These are phyloP conservation scores for Pythium sp. DNA, from an alignment of 352 stramenopile genomes.

Conservation along the genomic window DNA sequence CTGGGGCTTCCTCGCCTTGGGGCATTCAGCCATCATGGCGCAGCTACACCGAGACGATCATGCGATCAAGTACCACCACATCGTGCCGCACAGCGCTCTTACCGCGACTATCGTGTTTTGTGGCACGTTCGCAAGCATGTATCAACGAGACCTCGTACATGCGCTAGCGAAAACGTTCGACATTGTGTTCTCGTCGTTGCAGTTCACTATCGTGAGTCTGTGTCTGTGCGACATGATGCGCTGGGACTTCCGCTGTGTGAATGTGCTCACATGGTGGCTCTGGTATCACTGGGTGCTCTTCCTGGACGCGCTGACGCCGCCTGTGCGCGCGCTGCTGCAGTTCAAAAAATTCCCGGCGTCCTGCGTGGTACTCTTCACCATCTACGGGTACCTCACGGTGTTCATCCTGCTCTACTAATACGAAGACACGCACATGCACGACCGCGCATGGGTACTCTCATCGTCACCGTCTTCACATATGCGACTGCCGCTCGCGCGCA, in stretches of 20 bases:
- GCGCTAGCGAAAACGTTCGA: slow-evolving; percentile 24
- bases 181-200: slow-evolving; percentile 24
- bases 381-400: slow-evolving; percentile 22
- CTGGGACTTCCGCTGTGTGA: slow-evolving; percentile 32
- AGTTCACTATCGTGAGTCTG: slow-evolving; percentile 15
- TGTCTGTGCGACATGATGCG: slow-evolving; percentile 31
- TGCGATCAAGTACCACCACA: not conserved
- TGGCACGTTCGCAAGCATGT: slow-evolving; percentile 15
- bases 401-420: slow-evolving; percentile 28
- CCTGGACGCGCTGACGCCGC: slow-evolving; percentile 43
- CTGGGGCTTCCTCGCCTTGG: slow-evolving; percentile 16
- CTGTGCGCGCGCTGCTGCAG: slow-evolving; percentile 19
- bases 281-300: slow-evolving; percentile 52
- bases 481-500: slow-evolving; percentile 3
- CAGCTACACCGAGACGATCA: slow-evolving; percentile 8
- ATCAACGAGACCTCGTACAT: slow-evolving; percentile 21
- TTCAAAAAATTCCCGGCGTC: slow-evolving; percentile 24
- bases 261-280: slow-evolving; percentile 36
- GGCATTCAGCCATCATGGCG: slow-evolving; percentile 14
- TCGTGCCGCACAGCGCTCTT: slow-evolving; percentile 14
- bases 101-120: slow-evolving; percentile 17
- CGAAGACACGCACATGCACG: slow-evolving; percentile 15
- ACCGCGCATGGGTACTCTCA: not conserved
- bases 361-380: slow-evolving; percentile 18
- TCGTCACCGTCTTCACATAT: not conserved